phyloP scores from a whole-genome alignment of 2,329 filamentous ascomycete species.

The Hymenoscyphus albidus region DNA sequence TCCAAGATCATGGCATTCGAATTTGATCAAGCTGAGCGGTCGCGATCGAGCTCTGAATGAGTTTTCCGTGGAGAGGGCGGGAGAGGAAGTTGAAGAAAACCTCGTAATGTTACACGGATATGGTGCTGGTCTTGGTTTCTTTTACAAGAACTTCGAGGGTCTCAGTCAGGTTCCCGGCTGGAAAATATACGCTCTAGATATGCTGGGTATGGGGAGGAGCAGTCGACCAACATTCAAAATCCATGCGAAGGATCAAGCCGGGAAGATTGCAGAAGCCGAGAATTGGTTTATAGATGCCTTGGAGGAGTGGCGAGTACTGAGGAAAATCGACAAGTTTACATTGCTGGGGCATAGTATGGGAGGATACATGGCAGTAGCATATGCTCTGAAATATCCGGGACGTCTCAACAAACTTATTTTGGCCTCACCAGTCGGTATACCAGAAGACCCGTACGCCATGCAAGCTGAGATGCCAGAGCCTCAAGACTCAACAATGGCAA shows the following conservation, averaged over 20 bases:
- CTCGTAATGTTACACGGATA: constrained; percentile 97
- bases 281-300: constrained; percentile 94
- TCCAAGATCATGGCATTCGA: constrained; percentile 78
- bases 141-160: constrained; percentile 96
- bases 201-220: constrained; percentile 92
- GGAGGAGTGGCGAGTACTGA: constrained; percentile 89
- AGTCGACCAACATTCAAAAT: constrained; percentile 80
- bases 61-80: constrained; percentile 61
- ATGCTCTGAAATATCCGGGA: constrained; percentile 94
- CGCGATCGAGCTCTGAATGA: constrained; percentile 73
- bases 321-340: constrained; percentile 89
- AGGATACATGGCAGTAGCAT: constrained; percentile 91
- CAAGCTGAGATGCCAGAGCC: constrained; percentile 76
- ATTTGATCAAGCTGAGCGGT: constrained; percentile 78
- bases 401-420: constrained; percentile 93
- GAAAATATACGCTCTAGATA: constrained; percentile 89
- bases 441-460: constrained; percentile 88
- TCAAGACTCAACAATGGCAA: constrained; percentile 65
- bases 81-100: constrained; percentile 75
- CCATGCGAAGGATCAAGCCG: constrained; percentile 72
- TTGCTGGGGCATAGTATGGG: constrained; percentile 89
- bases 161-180: constrained; percentile 75
- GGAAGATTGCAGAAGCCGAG: constrained; percentile 84
- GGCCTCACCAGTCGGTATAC: constrained; percentile 89
- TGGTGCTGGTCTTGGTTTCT: constrained; percentile 92